phyloP scores from a whole-genome alignment of 2,329 filamentous ascomycete species.

The Periconia sp. region DNA sequence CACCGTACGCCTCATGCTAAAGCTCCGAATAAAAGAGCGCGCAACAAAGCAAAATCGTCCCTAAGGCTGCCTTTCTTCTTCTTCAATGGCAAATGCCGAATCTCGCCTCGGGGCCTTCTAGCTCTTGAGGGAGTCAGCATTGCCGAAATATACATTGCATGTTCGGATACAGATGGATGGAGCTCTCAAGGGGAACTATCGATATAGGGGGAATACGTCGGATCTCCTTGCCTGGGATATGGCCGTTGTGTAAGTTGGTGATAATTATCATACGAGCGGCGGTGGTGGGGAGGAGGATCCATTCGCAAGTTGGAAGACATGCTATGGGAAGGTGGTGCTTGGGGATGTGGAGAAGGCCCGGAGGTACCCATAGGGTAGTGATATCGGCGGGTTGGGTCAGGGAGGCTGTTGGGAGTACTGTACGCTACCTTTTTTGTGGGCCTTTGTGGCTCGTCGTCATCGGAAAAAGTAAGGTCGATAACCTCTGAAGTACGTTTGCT shows the following conservation, averaged over 20 bases:
- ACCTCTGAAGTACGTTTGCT: slow-evolving; percentile 51
- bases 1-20: no score
- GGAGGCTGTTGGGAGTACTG: slow-evolving; percentile 39
- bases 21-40: no score
- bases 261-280: slow-evolving; percentile 7
- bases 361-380: slow-evolving; percentile 23
- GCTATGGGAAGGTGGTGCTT: slow-evolving; percentile 15
- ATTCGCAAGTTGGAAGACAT: slow-evolving; percentile 17
- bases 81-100: no score
- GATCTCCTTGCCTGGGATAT: slow-evolving; percentile 25
- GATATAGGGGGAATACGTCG: slow-evolving; percentile 28
- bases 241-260: slow-evolving; percentile 8
- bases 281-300: slow-evolving; percentile 22
- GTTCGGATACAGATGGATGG: slow-evolving; percentile 7
- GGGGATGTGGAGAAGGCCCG: slow-evolving; percentile 21
- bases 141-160: not conserved
- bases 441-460: slow-evolving; percentile 48
- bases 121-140: not conserved
- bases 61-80: no score
- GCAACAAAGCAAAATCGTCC: no score
- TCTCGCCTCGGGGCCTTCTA: not conserved
- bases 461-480: slow-evolving; percentile 53
- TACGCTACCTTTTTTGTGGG: slow-evolving; percentile 46
- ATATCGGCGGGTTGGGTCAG: slow-evolving; percentile 34
- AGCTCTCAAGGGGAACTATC: slow-evolving; percentile 30